phyloP scores from a whole-genome alignment of 1,284 basidiomycete species.

The Stereum hirsutum region DNA sequence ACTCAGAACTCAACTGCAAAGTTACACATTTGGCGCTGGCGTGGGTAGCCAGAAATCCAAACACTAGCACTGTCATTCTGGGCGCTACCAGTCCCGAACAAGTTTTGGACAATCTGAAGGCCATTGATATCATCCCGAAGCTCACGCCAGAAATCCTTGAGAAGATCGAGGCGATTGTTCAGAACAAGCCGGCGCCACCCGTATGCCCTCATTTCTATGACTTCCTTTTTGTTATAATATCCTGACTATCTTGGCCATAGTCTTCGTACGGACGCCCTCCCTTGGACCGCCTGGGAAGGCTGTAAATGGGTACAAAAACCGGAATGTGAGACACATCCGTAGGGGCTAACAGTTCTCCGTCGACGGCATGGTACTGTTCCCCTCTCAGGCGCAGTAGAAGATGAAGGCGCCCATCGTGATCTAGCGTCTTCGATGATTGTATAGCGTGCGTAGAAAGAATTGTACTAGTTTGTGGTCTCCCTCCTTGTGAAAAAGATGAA shows the following conservation, averaged over 20 bases:
- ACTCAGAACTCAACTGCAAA: constrained; percentile 41
- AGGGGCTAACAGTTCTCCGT: background rate
- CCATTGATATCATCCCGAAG: constrained; percentile 62
- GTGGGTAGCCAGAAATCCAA: constrained; percentile 59
- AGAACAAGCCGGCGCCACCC: constrained; percentile 32
- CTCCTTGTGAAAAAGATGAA: too few species aligned
- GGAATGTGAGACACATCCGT: background rate
- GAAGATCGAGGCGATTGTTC: constrained; percentile 60
- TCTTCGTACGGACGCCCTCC: constrained; percentile 1
- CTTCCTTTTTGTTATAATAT: background rate
- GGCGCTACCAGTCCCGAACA: constrained; percentile 53
- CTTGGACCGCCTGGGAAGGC: background rate
- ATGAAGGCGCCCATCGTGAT: background rate
- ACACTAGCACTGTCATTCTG: constrained; percentile 54
- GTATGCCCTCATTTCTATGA: constrained; percentile 15
- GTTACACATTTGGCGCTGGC: constrained; percentile 63
- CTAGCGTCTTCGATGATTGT: background rate
- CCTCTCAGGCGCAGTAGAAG: too few species aligned
- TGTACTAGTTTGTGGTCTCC: too few species aligned
- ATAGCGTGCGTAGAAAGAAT: background rate
- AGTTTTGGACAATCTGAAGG: constrained; percentile 61
- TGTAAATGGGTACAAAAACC: background rate
- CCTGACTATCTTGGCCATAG: background rate
- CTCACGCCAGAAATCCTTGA: constrained; percentile 54
- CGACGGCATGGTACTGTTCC: too few species aligned